Evolutionary conservation across 2,329 filamentous ascomycete genomes (phyloP).

Genomic region (Chrysoporthe austroafricana): DNA sequence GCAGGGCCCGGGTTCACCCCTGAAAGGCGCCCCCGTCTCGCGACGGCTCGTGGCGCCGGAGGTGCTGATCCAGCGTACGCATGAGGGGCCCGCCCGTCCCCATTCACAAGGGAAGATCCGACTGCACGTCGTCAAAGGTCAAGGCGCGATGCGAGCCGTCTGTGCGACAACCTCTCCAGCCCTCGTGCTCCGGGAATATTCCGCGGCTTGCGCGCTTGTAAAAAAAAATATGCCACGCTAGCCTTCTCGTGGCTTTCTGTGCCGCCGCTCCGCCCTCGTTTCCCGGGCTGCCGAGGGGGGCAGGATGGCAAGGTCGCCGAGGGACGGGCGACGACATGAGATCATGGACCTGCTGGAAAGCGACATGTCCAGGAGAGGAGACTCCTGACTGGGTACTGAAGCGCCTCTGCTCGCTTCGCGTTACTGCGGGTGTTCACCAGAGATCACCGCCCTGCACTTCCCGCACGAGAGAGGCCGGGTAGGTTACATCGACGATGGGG

Average conservation of each 20-base stretch:
- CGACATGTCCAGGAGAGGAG: background rate
- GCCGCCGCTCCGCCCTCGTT: background rate
- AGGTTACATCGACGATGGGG: conserved; percentile 14
- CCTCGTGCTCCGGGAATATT: background rate
- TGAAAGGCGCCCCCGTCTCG: background rate
- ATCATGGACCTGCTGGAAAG: background rate
- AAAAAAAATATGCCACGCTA: background rate
- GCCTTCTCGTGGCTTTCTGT: background rate
- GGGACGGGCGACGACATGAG: background rate
- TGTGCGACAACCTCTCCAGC: conserved; percentile 3
- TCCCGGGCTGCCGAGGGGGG: background rate
- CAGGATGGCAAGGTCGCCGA: too few relatives aligned
- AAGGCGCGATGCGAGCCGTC: background rate
- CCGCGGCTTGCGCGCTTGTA: conserved; percentile 25
- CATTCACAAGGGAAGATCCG: conserved; percentile 10
- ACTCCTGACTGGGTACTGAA: conserved; percentile 13
- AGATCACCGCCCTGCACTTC: conserved; percentile 7
- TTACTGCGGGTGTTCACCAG: conserved; percentile 1
- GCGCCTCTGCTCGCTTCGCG: conserved; percentile 10
- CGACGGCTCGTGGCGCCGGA: conserved; percentile 14
- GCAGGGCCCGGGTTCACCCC: conserved; percentile 14
- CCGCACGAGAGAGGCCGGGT: background rate
- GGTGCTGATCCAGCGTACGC: conserved; percentile 10
- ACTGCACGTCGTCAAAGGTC: background rate
- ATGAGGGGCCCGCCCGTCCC: background rate